Percentiles rank a stretch among this genome's conserved stretches.
phyloP scores from a whole-genome alignment of 1,284 basidiomycete species.

The Sphagnurus paluster region DNA sequence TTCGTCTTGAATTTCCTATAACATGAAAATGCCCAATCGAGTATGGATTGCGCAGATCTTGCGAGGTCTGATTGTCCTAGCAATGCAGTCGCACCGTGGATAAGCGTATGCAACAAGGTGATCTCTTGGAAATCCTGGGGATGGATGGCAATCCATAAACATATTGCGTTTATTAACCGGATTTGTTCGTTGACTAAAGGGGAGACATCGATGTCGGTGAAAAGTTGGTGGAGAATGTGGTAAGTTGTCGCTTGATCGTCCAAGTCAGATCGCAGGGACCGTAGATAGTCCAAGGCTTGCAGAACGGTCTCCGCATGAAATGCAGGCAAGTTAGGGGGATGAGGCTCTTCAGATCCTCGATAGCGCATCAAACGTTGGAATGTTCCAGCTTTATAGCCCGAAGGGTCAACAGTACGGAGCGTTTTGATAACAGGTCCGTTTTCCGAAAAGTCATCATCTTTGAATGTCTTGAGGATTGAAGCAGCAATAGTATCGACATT shows the following conservation, averaged over 20 bases:
- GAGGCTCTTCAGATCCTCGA: constrained; percentile 48
- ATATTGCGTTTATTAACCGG: constrained; percentile 73
- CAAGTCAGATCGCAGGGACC: constrained; percentile 52
- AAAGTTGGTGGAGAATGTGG: constrained; percentile 74
- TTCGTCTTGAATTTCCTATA: constrained; percentile 40
- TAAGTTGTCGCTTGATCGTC: constrained; percentile 61
- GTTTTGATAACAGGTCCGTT: constrained; percentile 47
- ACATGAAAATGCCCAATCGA: constrained; percentile 72
- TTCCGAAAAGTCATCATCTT: constrained; percentile 52
- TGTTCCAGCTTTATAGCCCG: constrained; percentile 32
- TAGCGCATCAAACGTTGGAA: constrained; percentile 54
- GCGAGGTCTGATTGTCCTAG: constrained; percentile 71
- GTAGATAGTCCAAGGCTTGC: constrained; percentile 51
- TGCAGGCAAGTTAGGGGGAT: constrained; percentile 63
- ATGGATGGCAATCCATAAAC: constrained; percentile 69
- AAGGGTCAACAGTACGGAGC: constrained; percentile 37
- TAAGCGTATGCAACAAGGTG: constrained; percentile 64
- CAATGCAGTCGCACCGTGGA: constrained; percentile 67
- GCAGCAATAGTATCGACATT: constrained; percentile 57
- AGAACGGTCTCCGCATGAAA: constrained; percentile 52
- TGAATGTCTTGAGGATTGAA: constrained; percentile 58
- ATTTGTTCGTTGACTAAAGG: constrained; percentile 88
- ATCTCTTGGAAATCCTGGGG: constrained; percentile 54
- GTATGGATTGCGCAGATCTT: constrained; percentile 67
- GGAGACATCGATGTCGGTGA: constrained; percentile 65